Evolutionary conservation across 2,329 filamentous ascomycete species (phyloP).

Genomic region (Macrophomina pseudophaseolina): DNA sequence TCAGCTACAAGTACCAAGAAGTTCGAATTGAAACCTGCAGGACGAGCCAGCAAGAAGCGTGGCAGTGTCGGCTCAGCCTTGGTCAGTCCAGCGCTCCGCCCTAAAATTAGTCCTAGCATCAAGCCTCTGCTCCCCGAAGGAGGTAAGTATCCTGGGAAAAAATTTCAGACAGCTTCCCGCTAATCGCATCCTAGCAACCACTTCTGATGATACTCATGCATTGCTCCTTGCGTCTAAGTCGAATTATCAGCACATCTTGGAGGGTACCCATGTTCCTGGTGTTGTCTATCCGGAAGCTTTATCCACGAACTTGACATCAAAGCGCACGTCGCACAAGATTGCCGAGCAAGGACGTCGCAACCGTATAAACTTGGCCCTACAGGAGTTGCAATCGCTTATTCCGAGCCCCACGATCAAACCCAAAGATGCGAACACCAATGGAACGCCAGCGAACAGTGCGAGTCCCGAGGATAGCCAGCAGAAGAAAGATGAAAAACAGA

Average conservation of each 20-base stretch:
- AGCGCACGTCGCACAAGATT: conserved; percentile 96
- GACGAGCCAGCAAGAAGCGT: conserved; percentile 45
- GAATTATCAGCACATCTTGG: conserved; percentile 96
- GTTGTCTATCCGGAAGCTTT: conserved; percentile 89
- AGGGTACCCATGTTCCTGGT: conserved; percentile 88
- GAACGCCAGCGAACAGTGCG: conserved; percentile 38
- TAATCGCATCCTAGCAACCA: conserved; percentile 5
- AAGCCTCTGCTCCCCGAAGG: conserved; percentile 83
- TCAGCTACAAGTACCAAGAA: conserved; percentile 20
- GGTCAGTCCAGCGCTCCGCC: conserved; percentile 84
- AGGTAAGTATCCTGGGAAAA: conserved; percentile 50
- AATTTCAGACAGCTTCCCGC: background rate
- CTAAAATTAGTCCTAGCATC: conserved; percentile 91
- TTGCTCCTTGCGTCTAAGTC: conserved; percentile 89
- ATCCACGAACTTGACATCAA: conserved; percentile 92
- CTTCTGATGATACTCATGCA: conserved; percentile 65
- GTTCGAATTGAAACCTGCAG: conserved; percentile 21
- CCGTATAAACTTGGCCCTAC: conserved; percentile 90
- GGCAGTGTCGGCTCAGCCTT: conserved; percentile 59
- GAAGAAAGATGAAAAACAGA: conserved; percentile 52
- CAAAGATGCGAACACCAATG: conserved; percentile 41
- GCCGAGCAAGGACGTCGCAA: conserved; percentile 95
- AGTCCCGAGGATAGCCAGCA: conserved; percentile 31
- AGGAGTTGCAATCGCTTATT: conserved; percentile 87
- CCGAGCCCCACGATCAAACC: conserved; percentile 57